Evolutionary conservation across 768 basidiomycete genomes (phyloP), one percentile per base, ranked within the genome.

Genomic region (Serendipita sp.): DNA sequence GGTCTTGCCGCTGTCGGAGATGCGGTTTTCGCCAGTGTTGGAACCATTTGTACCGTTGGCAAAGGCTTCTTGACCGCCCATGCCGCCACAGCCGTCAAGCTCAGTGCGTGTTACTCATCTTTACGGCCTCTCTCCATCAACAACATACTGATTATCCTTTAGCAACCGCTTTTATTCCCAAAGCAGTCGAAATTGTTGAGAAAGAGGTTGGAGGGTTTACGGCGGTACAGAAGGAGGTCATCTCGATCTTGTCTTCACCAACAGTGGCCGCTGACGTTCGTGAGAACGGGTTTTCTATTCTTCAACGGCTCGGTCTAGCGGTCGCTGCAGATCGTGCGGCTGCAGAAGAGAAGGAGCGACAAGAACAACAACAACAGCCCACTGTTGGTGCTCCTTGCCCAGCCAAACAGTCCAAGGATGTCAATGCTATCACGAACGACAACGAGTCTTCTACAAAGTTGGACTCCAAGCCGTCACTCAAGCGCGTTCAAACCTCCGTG

Each of bases 51-150:
- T 35, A 37, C 28, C 4, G 34, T 35, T n/a, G 56, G 24, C 10
- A 24, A 60, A 60, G 56, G 56, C 28, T 60, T 60, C n/a, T n/a
- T 60, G 16, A 60, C 56, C 8, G 56, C 56, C 10, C 56, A 60
- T 60, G 56, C 56, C 16, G 56, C 56, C 10, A 60, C 56, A n/a
- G 56, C 35, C 8, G 1, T 8, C 56, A 60, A 60, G 56, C 24
- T 60, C 8, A 24, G 56, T 60, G n/a, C 11, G 56, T 60, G 35
- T 8, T 24, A 16, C 2, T 16, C n/a, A 51, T 18, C 48, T 51
- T 51, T 46, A 24, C 24, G 24, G 24, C 24, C 24, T 24, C 1
- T 18, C 18, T 46, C 18, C 13, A 46, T 46, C 18, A 18, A 1
- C 18, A 18, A 46, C 45, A 18, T 46, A 11, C 18, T 11, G 18